Percentiles rank a stretch among this genome's conserved stretches.
These are phyloP conservation scores for Wallemia ichthyophaga DNA, from an alignment of 1,284 basidiomycete species.

Conservation along the genomic window DNA sequence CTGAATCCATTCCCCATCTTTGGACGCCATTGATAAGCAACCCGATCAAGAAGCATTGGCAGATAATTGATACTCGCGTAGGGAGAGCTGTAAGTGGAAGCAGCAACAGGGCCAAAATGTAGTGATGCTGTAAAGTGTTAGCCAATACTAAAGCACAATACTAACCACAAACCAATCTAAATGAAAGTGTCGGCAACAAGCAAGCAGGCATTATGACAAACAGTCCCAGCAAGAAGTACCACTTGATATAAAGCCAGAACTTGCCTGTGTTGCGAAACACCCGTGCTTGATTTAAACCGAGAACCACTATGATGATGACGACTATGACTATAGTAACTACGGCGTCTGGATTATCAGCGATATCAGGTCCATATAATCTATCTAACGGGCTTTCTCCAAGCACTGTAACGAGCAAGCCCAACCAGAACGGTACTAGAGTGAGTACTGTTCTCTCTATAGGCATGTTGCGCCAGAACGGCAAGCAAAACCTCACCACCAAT, in stretches of 20 bases:
- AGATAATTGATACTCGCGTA: constrained; percentile 41
- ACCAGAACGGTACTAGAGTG: constrained; percentile 52
- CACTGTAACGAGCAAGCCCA: constrained; percentile 35
- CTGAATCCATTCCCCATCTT: constrained; percentile 46
- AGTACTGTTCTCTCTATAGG: constrained; percentile 41
- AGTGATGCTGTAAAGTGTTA: constrained; percentile 22
- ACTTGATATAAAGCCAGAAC: constrained; percentile 37
- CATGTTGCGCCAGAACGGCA: constrained; percentile 33
- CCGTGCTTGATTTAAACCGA: constrained; percentile 43
- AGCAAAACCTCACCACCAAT: constrained; percentile 36
- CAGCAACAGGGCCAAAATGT: constrained; percentile 40
- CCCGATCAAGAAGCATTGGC: constrained; percentile 49
- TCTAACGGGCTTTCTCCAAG: constrained; percentile 41
- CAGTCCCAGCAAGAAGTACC: constrained; percentile 20
- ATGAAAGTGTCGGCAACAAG: neutral
- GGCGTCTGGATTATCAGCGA: constrained; percentile 34
- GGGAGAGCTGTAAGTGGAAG: constrained; percentile 52
- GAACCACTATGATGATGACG: constrained; percentile 23
- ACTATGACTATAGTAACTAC: constrained; percentile 40
- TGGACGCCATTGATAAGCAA: constrained; percentile 48
- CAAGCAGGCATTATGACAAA: neutral
- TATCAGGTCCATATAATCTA: constrained; percentile 37
- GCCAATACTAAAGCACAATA: constrained; percentile 5
- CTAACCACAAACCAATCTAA: constrained; percentile 4
- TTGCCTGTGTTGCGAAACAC: constrained; percentile 56